Percentiles rank a stretch among this genome's conserved stretches.
These are phyloP conservation scores for Arabidopsis arenosa DNA, from an alignment of 345 rosid genomes.

Conservation along the genomic window DNA sequence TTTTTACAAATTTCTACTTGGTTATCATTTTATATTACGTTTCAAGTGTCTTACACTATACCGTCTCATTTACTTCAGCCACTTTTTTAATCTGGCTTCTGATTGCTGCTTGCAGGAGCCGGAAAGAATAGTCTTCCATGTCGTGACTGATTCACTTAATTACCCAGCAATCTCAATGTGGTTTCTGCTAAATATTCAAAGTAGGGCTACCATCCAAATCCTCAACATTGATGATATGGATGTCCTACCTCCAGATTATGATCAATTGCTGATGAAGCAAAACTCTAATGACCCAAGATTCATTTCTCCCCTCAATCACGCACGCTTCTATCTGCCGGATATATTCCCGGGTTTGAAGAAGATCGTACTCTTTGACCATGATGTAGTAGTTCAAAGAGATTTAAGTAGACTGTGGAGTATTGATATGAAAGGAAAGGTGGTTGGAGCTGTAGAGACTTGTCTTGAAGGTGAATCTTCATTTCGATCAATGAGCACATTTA, in stretches of 20 bases:
- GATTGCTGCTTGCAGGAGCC: conserved; percentile 59
- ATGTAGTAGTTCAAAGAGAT: conserved; percentile 91
- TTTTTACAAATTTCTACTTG: not conserved
- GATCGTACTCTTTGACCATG: conserved; percentile 85
- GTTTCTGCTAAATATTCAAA: conserved; percentile 77
- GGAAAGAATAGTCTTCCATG: conserved; percentile 75
- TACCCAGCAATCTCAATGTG: conserved; percentile 89
- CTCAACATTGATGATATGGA: conserved; percentile 67
- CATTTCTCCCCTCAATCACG: conserved; percentile 73
- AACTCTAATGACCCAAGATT: conserved; percentile 72
- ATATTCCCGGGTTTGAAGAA: conserved; percentile 75
- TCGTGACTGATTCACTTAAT: conserved; percentile 85
- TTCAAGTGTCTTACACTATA: conserved; percentile 10
- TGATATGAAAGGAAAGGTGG: conserved; percentile 79
- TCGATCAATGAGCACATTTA: conserved; percentile 59
- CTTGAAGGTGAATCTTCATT: conserved; percentile 61
- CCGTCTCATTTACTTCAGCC: conserved; percentile 19
- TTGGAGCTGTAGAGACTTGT: conserved; percentile 94
- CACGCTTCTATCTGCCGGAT: conserved; percentile 86
- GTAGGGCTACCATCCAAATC: conserved; percentile 67
- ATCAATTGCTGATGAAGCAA: conserved; percentile 57
- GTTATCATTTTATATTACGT: not conserved
- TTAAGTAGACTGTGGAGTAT: conserved; percentile 70
- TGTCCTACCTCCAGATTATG: conserved; percentile 63
- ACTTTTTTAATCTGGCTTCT: conserved; percentile 26